These are phyloP conservation scores for Neonectria hederae DNA, from an alignment of 2,329 filamentous ascomycete genomes.

Conservation along the genomic window DNA sequence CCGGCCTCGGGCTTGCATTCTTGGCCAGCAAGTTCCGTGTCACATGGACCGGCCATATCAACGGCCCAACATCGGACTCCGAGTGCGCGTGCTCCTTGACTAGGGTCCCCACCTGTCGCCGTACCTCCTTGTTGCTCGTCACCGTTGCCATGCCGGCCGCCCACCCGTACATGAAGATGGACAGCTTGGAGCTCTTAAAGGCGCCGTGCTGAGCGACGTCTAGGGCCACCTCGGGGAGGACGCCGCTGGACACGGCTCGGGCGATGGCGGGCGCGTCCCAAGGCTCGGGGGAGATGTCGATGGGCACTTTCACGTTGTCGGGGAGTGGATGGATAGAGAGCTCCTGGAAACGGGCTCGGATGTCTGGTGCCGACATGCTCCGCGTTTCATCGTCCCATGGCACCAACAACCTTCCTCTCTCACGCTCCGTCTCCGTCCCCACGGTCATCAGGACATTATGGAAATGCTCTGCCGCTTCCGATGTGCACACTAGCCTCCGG, in stretches of 20 bases:
- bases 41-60: slow-evolving; percentile 47
- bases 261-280: slow-evolving; percentile 43
- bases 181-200: slow-evolving; percentile 51
- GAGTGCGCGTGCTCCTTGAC: slow-evolving; percentile 43
- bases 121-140: slow-evolving; percentile 54
- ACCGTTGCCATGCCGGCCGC: slow-evolving; percentile 46
- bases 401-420: slow-evolving; percentile 48
- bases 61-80: slow-evolving; percentile 45
- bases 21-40: slow-evolving; percentile 50
- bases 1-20: slow-evolving; percentile 41
- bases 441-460: slow-evolving; percentile 49
- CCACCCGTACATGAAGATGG: slow-evolving; percentile 54
- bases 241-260: slow-evolving; percentile 36
- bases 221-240: slow-evolving; percentile 47
- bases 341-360: slow-evolving; percentile 43
- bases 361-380: slow-evolving; percentile 17
- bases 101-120: slow-evolving; percentile 48
- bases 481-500: slow-evolving; percentile 50
- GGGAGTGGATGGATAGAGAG: slow-evolving; percentile 49
- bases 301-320: slow-evolving; percentile 46
- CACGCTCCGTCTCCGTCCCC: slow-evolving; percentile 49
- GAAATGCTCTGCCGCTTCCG: slow-evolving; percentile 52
- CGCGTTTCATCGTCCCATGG: slow-evolving; percentile 38
- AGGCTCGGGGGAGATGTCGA: slow-evolving; percentile 43
- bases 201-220: slow-evolving; percentile 45